These are phyloP conservation scores for Fagopyrum homotropicum DNA, from an alignment of 148 eudicot species.

Conservation along the genomic window DNA sequence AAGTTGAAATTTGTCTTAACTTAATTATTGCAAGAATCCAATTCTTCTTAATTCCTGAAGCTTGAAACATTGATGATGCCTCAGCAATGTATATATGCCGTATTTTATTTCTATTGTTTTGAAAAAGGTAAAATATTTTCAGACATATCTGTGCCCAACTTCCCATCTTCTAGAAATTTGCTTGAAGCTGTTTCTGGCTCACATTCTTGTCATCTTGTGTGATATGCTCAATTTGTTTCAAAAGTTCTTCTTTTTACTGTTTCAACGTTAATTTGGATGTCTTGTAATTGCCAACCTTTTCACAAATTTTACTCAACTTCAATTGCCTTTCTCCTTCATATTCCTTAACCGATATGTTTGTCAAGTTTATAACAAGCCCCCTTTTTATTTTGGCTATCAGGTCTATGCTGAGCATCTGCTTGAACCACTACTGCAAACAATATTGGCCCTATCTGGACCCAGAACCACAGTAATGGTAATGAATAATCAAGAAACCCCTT, in stretches of 20 bases:
- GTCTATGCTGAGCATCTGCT: slow-evolving; percentile 92
- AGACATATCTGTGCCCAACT: neutral
- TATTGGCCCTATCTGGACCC: slow-evolving; percentile 76
- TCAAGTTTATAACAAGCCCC: neutral
- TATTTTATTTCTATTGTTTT: neutral
- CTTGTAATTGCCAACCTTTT: neutral
- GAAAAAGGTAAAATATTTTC: neutral
- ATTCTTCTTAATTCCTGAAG: neutral
- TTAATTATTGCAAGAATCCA: neutral
- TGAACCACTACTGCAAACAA: slow-evolving; percentile 75
- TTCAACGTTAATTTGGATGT: neutral
- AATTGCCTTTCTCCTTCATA: neutral
- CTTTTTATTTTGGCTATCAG: slow-evolving; percentile 25
- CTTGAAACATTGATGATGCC: neutral
- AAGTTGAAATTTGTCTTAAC: neutral
- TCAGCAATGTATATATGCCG: neutral
- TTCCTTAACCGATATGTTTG: neutral
- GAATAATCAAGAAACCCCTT: slow-evolving; percentile 5
- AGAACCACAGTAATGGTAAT: slow-evolving; percentile 71
- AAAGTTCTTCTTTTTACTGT: neutral
- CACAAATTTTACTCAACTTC: neutral
- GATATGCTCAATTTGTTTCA: neutral
- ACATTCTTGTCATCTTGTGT: neutral
- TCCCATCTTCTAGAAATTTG: neutral
- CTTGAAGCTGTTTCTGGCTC: neutral